A percentile compares a stretch with the other conserved stretches of the same genome.
These are phyloP conservation scores for Alternaria sp. DNA, from an alignment of 2,329 filamentous ascomycete species.

Conservation along the genomic window DNA sequence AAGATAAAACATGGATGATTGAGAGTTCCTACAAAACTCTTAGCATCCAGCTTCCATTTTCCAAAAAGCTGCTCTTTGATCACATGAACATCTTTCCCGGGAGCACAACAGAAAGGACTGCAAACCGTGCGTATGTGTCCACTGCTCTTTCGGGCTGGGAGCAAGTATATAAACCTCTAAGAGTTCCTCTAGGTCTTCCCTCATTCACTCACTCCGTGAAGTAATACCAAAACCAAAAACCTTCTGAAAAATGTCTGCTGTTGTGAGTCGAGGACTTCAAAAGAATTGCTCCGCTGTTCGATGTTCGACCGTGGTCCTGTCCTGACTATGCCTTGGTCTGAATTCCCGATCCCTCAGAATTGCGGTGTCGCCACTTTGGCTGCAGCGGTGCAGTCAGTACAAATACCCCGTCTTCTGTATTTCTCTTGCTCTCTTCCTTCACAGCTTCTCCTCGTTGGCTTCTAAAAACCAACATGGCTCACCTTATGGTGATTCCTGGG, in stretches of 20 bases:
- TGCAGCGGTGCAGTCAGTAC: fast-evolving
- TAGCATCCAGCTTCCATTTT: neutral
- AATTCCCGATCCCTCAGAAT: fast-evolving
- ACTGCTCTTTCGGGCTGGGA: neutral
- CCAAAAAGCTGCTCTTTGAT: neutral
- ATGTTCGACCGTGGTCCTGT: neutral
- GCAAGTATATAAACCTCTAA: neutral
- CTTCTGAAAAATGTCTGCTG: neutral
- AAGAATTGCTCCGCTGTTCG: fast-evolving
- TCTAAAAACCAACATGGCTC: too few species aligned
- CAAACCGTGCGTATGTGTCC: neutral
- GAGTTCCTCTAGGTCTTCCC: neutral
- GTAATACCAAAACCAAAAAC: neutral
- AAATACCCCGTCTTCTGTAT: neutral
- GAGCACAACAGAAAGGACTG: fast-evolving
- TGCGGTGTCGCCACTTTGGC: neutral
- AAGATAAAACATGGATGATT: too few species aligned
- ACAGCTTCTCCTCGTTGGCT: neutral
- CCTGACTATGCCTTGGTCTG: fast-evolving
- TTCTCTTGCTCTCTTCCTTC: neutral
- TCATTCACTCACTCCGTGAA: neutral
- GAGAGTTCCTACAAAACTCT: neutral
- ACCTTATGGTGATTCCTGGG: neutral
- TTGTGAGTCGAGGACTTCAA: neutral
- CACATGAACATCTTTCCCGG: neutral